Evolutionary conservation across 192 early-diverging fungal genomes (phyloP), one percentile per base, ranked within the genome.

Genomic region (Backusella australiensis): DNA sequence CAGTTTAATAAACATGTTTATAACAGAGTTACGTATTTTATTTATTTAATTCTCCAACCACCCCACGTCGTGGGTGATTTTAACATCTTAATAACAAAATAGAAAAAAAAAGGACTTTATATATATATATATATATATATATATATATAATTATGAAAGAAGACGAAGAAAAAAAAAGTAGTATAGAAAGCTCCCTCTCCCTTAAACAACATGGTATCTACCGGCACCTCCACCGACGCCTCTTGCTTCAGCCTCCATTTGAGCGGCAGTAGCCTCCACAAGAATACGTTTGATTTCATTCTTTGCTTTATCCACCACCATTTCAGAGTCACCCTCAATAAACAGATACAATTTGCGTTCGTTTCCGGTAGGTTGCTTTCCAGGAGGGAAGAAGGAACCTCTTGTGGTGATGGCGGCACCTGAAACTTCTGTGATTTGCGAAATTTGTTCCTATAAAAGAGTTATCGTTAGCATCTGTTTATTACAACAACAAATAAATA

Each of bases 401-500:
- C 97, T 87, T 15, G 95, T 96, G 3, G 97, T 99, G 75, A 99
- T 97, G 11, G 98, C 96, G 0, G 96, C 95, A 9, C 96, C 96
- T 23, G 94, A 93, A 59, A 95, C 86, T 80, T 98, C 96, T 6
- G 91, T 95, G 71, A 99, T 97, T 84, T 94, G 93, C 23, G 91
- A 90, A 70, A 99, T 97, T 84, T 93, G 92, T 67, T 97, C 96
- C 89, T 85, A 83, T 71, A 71, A 29, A 52, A 38, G 34, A 9
- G 15, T 38, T 23, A 38, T 21, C 12, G 34, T 69, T 52, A 42
- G 44, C 11, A 75, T 35, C 39, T 44, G 4, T 74, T 49, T 34
- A 34, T 52, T 77, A 32, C 34, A 44, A 44, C 11, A 19, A 41
- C 3, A 70, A 69, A 66, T 52, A 23, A 34, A 23, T 56, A 34